These are phyloP conservation scores for Lenwebbia sp. DNA, from an alignment of 345 rosid species.

Conservation along the genomic window DNA sequence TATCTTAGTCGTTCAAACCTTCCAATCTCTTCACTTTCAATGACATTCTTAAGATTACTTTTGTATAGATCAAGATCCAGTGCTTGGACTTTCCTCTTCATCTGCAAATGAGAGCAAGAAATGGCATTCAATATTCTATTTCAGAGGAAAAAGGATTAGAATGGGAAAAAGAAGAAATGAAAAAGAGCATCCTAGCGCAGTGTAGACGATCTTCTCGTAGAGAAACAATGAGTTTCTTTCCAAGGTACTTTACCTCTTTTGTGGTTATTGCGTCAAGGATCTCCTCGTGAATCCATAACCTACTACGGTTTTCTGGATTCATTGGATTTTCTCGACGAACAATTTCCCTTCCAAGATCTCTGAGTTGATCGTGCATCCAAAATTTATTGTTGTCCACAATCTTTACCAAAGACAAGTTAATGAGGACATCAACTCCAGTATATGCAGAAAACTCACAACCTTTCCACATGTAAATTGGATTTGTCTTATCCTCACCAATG, in stretches of 20 bases:
- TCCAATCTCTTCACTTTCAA: neutral
- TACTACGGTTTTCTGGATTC: neutral
- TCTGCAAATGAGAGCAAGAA: neutral
- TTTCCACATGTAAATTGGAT: neutral
- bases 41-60: neutral
- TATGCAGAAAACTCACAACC: neutral
- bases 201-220: neutral
- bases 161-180: neutral
- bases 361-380: neutral
- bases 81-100: neutral
- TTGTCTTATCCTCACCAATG: neutral
- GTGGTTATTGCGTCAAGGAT: too few relatives aligned
- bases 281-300: neutral
- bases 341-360: constrained; percentile 1
- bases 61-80: neutral
- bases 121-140: neutral
- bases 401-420: neutral
- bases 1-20: neutral
- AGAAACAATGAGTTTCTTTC: neutral
- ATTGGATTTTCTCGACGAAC: neutral
- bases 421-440: neutral
- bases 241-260: neutral
- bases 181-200: neutral
- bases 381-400: neutral
- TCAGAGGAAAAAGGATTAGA: too few relatives aligned